Percentiles rank a stretch among this genome's conserved stretches.
phyloP scores from a whole-genome alignment of 352 stramenopile species.

The Pseudoperonospora humuli region DNA sequence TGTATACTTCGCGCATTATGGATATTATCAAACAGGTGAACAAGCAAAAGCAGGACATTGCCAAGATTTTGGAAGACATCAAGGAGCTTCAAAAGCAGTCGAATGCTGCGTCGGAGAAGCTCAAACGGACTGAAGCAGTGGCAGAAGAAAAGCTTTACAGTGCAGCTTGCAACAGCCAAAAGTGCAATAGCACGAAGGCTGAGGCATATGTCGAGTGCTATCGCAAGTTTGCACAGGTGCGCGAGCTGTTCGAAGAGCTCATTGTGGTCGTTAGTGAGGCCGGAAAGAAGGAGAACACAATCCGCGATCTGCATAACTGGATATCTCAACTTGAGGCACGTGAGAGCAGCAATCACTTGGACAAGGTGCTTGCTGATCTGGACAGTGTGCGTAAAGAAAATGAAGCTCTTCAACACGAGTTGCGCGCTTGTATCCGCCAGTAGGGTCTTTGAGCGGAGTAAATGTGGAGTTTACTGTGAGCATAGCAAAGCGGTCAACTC shows the following conservation, averaged over 20 bases:
- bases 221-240: slow-evolving; percentile 72
- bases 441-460: no score
- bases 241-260: slow-evolving; percentile 80
- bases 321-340: slow-evolving; percentile 72
- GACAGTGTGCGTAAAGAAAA: slow-evolving; percentile 68
- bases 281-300: slow-evolving; percentile 70
- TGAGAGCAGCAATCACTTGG: slow-evolving; percentile 57
- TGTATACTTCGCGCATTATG: slow-evolving; percentile 86
- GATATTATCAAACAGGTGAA: slow-evolving; percentile 88
- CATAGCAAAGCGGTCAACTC: no score
- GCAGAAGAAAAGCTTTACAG: slow-evolving; percentile 80
- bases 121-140: slow-evolving; percentile 77
- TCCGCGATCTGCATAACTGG: slow-evolving; percentile 77
- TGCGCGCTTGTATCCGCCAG: slow-evolving; percentile 27
- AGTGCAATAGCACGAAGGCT: slow-evolving; percentile 13
- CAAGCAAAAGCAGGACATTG: slow-evolving; percentile 85
- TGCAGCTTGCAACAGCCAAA: slow-evolving; percentile 38
- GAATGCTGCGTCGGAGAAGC: slow-evolving; percentile 65
- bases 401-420: slow-evolving; percentile 36
- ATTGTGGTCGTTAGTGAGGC: slow-evolving; percentile 54
- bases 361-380: slow-evolving; percentile 67
- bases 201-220: slow-evolving; percentile 74
- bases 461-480: not conserved
- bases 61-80: slow-evolving; percentile 77
- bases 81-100: slow-evolving; percentile 70